These are phyloP conservation scores for Chlorella sp. DNA, from an alignment of 139 green algal genomes.

Conservation along the genomic window DNA sequence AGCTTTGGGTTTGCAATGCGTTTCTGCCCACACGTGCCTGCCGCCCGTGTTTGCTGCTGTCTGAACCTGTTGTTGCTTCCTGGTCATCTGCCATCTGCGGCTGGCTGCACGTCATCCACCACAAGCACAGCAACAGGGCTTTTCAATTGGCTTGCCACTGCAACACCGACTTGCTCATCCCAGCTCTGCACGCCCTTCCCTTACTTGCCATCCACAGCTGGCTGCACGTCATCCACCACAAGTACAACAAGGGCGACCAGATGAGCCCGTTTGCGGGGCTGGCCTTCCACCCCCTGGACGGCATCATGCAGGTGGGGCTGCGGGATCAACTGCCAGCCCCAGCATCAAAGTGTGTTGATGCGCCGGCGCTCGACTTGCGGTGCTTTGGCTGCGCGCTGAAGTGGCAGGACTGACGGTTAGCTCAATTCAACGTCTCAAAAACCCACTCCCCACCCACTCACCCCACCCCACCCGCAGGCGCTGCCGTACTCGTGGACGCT, in stretches of 20 bases:
- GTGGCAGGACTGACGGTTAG: no score
- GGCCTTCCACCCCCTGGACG: slow-evolving; percentile 92
- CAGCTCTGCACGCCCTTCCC: background rate
- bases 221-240: slow-evolving; percentile 92
- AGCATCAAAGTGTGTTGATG: no score
- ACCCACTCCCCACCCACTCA: slow-evolving; percentile 28
- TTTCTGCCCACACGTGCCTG: no score
- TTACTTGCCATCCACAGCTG: slow-evolving; percentile 40
- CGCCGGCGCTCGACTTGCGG: background rate
- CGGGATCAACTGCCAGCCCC: background rate
- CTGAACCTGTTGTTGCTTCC: no score
- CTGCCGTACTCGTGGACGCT: slow-evolving; percentile 85
- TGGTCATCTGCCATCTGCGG: no score
- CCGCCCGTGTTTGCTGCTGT: no score
- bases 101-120: background rate
- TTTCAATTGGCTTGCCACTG: no score
- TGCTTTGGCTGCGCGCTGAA: background rate
- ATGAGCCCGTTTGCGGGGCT: slow-evolving; percentile 96
- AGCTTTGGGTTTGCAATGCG: no score
- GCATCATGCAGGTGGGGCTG: slow-evolving; percentile 65
- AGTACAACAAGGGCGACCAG: slow-evolving; percentile 99
- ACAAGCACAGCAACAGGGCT: no score
- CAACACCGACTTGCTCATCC: background rate
- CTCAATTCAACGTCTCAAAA: no score
- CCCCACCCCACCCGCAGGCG: slow-evolving; percentile 66